Evolutionary conservation across 768 basidiomycete genomes (phyloP).

Genomic region (Tubosaeta sp.): DNA sequence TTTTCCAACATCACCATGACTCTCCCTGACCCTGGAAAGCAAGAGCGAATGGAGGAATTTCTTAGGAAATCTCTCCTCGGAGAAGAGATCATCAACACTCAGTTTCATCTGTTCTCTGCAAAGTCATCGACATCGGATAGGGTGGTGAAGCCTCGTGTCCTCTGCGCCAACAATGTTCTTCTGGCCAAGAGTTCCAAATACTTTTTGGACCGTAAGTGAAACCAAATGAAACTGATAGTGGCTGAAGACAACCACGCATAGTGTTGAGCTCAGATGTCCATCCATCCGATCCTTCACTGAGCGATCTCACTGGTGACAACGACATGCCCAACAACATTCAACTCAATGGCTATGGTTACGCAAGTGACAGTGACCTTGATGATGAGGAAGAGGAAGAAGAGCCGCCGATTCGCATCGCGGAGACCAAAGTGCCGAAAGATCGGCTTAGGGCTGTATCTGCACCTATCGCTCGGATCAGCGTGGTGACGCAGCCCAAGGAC

Average conservation of each 20-base stretch:
- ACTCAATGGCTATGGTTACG: constrained; percentile 27
- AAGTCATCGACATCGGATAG: constrained; percentile 1
- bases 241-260: not conserved
- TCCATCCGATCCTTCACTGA: constrained; percentile 7
- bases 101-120: constrained; percentile 28
- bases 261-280: constrained; percentile 10
- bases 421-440: not conserved
- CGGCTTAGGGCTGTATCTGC: not conserved
- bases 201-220: constrained; percentile 21
- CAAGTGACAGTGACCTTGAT: constrained; percentile 33
- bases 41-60: constrained; percentile 16
- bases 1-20: constrained; percentile 1
- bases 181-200: constrained; percentile 24
- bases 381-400: constrained; percentile 24
- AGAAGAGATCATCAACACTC: constrained; percentile 27
- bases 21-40: constrained; percentile 3
- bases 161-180: constrained; percentile 29
- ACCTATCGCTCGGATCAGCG: not conserved
- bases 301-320: constrained; percentile 9
- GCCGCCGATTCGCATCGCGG: not conserved
- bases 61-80: constrained; percentile 25
- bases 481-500: constrained; percentile 1
- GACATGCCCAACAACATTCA: constrained; percentile 3
- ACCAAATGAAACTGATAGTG: fast-evolving
- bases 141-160: constrained; percentile 16